These are phyloP conservation scores for Beauveria caledonica DNA, from an alignment of 2,329 filamentous ascomycete genomes.

Conservation along the genomic window DNA sequence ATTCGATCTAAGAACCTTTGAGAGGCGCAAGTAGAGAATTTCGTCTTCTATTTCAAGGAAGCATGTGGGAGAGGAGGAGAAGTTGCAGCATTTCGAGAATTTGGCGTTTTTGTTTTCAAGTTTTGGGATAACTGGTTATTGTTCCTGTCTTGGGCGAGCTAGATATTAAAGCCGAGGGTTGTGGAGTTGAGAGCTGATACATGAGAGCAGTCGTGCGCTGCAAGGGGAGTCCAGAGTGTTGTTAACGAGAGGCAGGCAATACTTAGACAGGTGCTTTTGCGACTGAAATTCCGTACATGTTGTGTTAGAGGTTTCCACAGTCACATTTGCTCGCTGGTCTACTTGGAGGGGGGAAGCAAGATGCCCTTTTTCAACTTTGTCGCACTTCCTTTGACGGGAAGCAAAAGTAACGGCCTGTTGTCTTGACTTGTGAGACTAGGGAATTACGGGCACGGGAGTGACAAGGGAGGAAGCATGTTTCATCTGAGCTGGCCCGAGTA, in stretches of 20 bases:
- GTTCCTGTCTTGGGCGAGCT: background rate
- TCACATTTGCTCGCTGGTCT: background rate
- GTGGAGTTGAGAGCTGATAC: background rate
- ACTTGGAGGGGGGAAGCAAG: background rate
- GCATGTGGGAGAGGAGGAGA: background rate
- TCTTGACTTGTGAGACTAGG: background rate
- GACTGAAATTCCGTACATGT: background rate
- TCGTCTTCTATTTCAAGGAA: background rate
- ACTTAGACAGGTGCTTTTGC: background rate
- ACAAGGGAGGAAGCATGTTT: background rate
- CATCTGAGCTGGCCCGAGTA: background rate
- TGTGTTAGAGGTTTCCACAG: background rate
- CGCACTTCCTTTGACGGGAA: background rate
- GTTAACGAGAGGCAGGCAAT: background rate
- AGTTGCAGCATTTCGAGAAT: background rate
- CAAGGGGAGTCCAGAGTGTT: background rate
- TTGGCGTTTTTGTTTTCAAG: constrained; percentile 2
- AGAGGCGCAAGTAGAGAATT: constrained; percentile 3
- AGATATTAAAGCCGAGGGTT: background rate
- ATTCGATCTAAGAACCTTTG: constrained; percentile 58
- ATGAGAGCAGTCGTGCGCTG: background rate
- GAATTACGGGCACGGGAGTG: background rate
- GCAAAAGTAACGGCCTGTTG: too few relatives aligned
- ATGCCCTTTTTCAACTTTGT: background rate
- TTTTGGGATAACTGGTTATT: background rate